Evolutionary conservation across 1,284 basidiomycete species (phyloP), one percentile per base, ranked within the genome.

Genomic region (Ceratobasidium sp.): DNA sequence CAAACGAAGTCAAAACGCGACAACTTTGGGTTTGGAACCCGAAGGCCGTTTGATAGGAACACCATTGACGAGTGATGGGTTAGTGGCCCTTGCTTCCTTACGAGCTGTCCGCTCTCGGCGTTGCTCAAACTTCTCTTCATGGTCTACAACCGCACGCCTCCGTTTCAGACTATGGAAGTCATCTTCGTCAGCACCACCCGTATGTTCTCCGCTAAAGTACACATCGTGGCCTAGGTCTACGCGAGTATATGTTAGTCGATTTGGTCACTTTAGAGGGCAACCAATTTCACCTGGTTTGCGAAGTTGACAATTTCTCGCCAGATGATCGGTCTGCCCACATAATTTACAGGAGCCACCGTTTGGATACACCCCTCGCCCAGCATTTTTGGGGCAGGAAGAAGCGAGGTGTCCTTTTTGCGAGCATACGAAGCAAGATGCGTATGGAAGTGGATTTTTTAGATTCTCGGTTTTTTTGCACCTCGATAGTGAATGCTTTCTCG

Each of bases 351-450:
- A 86, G 1, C 96, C 96, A 26, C 96, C 96, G 75, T 96, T 92
- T 0, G 94, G 93, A 78, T 97, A 98, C 32, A 97, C 85, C 0
- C 96, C 95, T 74, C 88, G 90, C 1, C 85, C 85, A 72, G 86
- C 85, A 78, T 97, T 97, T 77, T 91, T 82, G 0, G 93, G 91
- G 80, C 96, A 98, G 21, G 86, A 82, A 0, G 90, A 89, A 0
- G 92, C 92, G 1, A 97, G 84, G 78, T 97, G 94, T 0, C 94
- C 94, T 76, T 86, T 88, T 3, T 84, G 85, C 1, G 87, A 88
- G 78, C 96, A 98, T 39, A 98, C 91, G 79, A 95, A 98, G 81
- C 96, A 98, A 0, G 91, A 93, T 0, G 96, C 96, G 78, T 88
- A 95, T 0, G 96, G 96, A 2, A 96, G 85, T 1, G 92, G 91